phyloP scores from a whole-genome alignment of 768 basidiomycete species.

The Ramaria rubella region DNA sequence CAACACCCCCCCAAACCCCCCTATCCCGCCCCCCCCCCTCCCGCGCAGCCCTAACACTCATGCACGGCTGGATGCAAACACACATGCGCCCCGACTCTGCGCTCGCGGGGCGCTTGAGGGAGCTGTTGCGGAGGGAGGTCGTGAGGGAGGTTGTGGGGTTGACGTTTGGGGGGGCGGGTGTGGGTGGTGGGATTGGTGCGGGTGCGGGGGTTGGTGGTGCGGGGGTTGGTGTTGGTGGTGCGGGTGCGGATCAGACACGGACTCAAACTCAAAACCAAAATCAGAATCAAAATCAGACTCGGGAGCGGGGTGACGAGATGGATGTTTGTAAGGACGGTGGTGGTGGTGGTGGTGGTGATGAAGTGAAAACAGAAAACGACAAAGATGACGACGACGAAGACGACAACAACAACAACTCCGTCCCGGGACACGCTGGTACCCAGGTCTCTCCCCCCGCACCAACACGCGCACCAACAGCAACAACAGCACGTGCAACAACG shows the following conservation, averaged over 20 bases:
- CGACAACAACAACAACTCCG: slow-evolving; percentile 1
- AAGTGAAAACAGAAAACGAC: slow-evolving; percentile 15
- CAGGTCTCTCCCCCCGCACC: not conserved
- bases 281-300: slow-evolving; percentile 5
- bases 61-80: slow-evolving; percentile 64
- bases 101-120: slow-evolving; percentile 53
- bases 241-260: not conserved
- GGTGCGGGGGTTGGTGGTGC: not conserved
- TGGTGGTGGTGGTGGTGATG: slow-evolving; percentile 24
- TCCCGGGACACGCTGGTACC: not conserved
- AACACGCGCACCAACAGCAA: not conserved
- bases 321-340: slow-evolving; percentile 24
- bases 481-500: too few relatives aligned
- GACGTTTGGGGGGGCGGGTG: slow-evolving; percentile 14
- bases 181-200: too few relatives aligned
- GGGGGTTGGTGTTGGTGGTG: not conserved
- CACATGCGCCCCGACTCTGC: slow-evolving; percentile 57
- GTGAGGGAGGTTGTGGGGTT: slow-evolving; percentile 52
- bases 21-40: slow-evolving; percentile 23
- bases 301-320: slow-evolving; percentile 18
- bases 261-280: slow-evolving; percentile 4
- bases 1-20: not conserved
- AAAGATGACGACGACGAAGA: too few relatives aligned
- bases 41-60: slow-evolving; percentile 51
- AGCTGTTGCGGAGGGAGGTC: slow-evolving; percentile 57